phyloP scores from a whole-genome alignment of 176 grass and related monocot genomes.

The Musa beccarii region DNA sequence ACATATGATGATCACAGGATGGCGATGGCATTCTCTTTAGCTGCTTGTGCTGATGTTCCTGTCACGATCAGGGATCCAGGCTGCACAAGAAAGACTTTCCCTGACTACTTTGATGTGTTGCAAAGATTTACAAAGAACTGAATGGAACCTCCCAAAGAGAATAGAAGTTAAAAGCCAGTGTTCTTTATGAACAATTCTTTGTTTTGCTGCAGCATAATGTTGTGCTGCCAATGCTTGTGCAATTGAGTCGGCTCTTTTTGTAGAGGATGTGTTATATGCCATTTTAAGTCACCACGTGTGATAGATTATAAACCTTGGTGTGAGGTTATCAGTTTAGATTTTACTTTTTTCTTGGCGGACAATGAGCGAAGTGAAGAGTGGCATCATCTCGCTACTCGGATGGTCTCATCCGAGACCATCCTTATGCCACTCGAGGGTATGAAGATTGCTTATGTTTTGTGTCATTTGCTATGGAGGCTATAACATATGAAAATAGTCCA shows the following conservation, averaged over 20 bases:
- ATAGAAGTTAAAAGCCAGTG: not conserved
- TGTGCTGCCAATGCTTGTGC: not conserved
- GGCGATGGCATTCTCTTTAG: slow-evolving; percentile 92
- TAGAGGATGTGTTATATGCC: not conserved
- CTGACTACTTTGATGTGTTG: slow-evolving; percentile 82
- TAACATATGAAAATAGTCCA: no score
- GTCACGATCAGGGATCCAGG: slow-evolving; percentile 77
- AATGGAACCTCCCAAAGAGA: not conserved
- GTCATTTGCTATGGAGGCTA: no score
- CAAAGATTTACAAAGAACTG: slow-evolving; percentile 67
- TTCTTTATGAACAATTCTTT: not conserved
- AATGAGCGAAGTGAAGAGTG: no score
- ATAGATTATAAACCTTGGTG: no score
- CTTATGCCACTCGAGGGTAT: no score
- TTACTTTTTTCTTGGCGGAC: no score
- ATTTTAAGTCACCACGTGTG: not conserved
- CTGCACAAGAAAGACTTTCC: slow-evolving; percentile 95
- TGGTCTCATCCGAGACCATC: no score
- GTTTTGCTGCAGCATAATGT: not conserved
- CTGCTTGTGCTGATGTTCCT: slow-evolving; percentile 64
- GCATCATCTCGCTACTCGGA: no score
- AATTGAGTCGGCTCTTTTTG: not conserved
- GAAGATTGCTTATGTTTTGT: no score
- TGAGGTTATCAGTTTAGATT: no score
- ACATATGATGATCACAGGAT: slow-evolving; percentile 95